Evolutionary conservation across 768 basidiomycete species (phyloP), one percentile per base, ranked within the genome.

Genomic region (Lanmaoa rubissima): DNA sequence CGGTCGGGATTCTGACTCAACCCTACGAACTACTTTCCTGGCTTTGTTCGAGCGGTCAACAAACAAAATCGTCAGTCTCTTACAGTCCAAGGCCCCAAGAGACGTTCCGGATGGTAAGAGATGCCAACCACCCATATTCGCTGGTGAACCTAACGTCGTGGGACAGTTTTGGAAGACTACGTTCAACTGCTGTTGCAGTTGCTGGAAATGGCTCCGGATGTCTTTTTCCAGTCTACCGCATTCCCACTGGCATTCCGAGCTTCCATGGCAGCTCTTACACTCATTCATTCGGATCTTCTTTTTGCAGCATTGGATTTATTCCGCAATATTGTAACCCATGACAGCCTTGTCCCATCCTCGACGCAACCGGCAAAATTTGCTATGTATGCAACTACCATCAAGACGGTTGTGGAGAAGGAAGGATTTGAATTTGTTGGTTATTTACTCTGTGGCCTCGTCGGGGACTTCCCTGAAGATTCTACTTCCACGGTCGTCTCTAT

Each of bases 161-260:
- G 12, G 35, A 39, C 60, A 98, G 97, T 98, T 28, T 75, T 99
- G 65, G 96, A 98, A 70, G 97, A 99, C 68, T 98, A 95, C 62
- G 68, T 94, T 50, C 94, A 92, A 59, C 80, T 94, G 73, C 74
- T 93, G 14, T 72, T 86, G 52, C 84, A 86, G 60, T 76, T 94
- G 65, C 72, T 87, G 48, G 82, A 86, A 42, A 73, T 79, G 60
- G 77, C 82, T 0, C 92, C 96, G 6, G 85, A 89, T 50, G 75
- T 91, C 42, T 82, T 94, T 61, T 89, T 96, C 75, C 78, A 85
- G 58, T 91, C 92, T 2, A 76, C 87, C 7, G 79, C 83, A 13
- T 91, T 98, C 72, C 84, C 90, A 6, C 69, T 86, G 48, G 87
- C 88, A 11, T 90, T 97, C 74, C 82, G 83, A 36, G 85, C 86